These are phyloP conservation scores for Debaryomycetaceae sp. DNA, from an alignment of 1,139 yeast genomes.

Conservation along the genomic window DNA sequence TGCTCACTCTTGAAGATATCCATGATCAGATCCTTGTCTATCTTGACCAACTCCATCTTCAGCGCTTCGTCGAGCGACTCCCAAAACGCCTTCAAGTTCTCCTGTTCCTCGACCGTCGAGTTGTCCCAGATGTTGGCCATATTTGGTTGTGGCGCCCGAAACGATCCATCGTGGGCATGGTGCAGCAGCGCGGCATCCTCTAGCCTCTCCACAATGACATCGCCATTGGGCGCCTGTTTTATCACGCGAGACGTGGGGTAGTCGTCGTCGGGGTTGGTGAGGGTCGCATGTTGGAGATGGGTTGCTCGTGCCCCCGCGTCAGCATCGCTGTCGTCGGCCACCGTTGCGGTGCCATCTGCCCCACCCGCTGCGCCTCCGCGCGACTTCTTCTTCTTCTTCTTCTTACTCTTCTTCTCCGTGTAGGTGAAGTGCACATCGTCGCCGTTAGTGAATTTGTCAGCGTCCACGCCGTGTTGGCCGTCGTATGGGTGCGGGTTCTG, in stretches of 20 bases:
- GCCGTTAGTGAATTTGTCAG: conserved; percentile 34
- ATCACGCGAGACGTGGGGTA: conserved; percentile 73
- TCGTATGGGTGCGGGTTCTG: too few relatives aligned
- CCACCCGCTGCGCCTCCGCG: conserved; percentile 7
- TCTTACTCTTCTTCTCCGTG: conserved; percentile 33
- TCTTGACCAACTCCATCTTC: conserved; percentile 58
- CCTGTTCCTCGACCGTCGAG: conserved; percentile 54
- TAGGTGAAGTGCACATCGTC: conserved; percentile 61
- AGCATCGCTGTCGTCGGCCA: conserved; percentile 6
- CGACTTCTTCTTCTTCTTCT: conserved; percentile 22
- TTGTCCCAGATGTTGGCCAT: conserved; percentile 52
- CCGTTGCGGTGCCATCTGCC: conserved; percentile 2
- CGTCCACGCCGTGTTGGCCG: too few relatives aligned
- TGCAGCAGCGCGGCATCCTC: conserved; percentile 18
- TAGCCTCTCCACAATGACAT: conserved; percentile 59
- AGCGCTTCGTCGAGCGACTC: conserved; percentile 54
- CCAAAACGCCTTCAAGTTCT: conserved; percentile 66
- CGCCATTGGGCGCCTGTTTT: conserved; percentile 70
- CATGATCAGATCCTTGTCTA: conserved; percentile 69
- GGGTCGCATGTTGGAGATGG: conserved; percentile 32
- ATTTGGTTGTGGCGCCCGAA: conserved; percentile 10
- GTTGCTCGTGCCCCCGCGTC: conserved; percentile 10
- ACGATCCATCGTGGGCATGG: conserved; percentile 4
- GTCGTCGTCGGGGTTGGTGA: conserved; percentile 55
- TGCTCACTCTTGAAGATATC: conserved; percentile 48